phyloP scores from a whole-genome alignment of 2,329 filamentous ascomycete species.

The Monosporascus sp. region DNA sequence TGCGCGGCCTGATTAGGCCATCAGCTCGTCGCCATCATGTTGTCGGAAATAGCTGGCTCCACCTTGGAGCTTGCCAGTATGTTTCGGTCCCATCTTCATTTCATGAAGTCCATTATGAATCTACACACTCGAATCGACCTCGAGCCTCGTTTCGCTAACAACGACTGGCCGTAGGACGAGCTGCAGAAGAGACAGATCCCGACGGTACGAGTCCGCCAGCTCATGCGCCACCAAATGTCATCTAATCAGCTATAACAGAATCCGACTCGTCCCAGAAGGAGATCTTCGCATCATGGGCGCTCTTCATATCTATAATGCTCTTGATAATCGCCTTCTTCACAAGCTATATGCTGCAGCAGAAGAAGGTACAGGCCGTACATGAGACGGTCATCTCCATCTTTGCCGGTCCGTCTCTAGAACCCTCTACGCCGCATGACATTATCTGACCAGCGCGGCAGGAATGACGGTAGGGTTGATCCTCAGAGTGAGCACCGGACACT shows the following conservation, averaged over 20 bases:
- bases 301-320: constrained; percentile 93
- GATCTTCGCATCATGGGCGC: constrained; percentile 90
- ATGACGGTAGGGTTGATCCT: constrained; percentile 93
- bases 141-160: constrained; percentile 11
- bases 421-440: constrained; percentile 1
- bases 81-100: constrained; percentile 10
- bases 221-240: constrained; percentile 6
- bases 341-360: constrained; percentile 93
- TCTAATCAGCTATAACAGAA: constrained; percentile 38
- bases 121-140: background rate
- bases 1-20: background rate
- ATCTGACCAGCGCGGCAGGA: constrained; percentile 45
- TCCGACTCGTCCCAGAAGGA: constrained; percentile 86
- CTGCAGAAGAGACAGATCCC: constrained; percentile 40
- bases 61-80: constrained; percentile 34
- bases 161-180: constrained; percentile 30
- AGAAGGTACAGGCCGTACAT: constrained; percentile 94
- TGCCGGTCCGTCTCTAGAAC: constrained; percentile 54
- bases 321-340: constrained; percentile 93
- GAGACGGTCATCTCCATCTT: constrained; percentile 99
- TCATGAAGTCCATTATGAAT: background rate
- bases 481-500: constrained; percentile 72
- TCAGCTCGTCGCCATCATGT: constrained; percentile 25
- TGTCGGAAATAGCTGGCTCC: constrained; percentile 30
- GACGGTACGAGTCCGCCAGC: constrained; percentile 32